A percentile compares a stretch with the other conserved stretches of the same genome.
Evolutionary conservation across 2,329 filamentous ascomycete genomes (phyloP).

Genomic region (Venturia aucupariae): DNA sequence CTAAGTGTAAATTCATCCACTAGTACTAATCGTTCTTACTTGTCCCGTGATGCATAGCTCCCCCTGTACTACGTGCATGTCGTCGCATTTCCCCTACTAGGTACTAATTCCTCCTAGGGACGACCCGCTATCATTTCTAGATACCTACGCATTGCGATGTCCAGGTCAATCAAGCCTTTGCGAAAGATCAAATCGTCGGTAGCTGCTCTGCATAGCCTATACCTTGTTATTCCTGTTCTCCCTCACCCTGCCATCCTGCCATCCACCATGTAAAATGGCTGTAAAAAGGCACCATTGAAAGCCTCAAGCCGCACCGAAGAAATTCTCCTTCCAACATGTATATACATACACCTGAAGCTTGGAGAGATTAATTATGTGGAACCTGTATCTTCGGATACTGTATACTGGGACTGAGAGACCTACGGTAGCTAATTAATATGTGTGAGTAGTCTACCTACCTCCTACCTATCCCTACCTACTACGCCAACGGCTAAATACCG

Average conservation of each 20-base stretch:
- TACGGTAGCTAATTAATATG: constrained; percentile 20
- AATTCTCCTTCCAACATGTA: constrained; percentile 28
- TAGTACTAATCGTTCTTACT: too few species aligned
- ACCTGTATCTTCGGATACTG: too few species aligned
- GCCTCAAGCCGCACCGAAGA: constrained; percentile 19
- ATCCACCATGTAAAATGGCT: background rate
- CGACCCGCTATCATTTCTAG: too few species aligned
- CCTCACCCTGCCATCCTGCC: background rate
- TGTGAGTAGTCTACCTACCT: constrained; percentile 11
- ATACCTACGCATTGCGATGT: too few species aligned
- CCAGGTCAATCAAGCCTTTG: too few species aligned
- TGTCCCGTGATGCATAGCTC: too few species aligned
- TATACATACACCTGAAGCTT: background rate
- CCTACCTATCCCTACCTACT: constrained; percentile 21
- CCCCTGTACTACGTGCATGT: too few species aligned
- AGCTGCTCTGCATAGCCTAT: background rate
- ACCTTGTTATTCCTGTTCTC: background rate
- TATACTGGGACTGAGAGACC: constrained; percentile 16
- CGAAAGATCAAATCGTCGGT: too few species aligned
- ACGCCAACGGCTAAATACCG: constrained; percentile 20
- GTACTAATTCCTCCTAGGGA: too few species aligned
- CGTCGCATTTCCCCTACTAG: too few species aligned
- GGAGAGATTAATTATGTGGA: too few species aligned
- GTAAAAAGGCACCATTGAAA: background rate
- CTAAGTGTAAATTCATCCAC: too few species aligned